Percentiles rank a stretch among this genome's conserved stretches.
Conservation (phyloP, 352 stramenopile species). For the Pythium periplocum region DNA sequence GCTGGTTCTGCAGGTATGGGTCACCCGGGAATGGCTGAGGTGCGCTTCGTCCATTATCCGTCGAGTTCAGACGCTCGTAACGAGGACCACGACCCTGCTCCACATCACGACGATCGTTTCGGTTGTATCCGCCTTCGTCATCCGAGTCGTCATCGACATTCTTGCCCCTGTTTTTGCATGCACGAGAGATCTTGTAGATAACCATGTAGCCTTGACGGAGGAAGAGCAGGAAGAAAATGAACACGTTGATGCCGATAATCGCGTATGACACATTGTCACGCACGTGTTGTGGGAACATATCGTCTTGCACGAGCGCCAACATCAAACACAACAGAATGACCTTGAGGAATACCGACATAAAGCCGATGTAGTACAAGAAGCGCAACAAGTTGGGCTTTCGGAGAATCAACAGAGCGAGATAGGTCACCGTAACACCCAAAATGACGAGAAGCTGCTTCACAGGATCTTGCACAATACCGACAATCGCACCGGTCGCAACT, state of each 20-base stretch:
- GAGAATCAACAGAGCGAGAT: conserved; percentile 61
- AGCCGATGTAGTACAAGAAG: conserved; percentile 81
- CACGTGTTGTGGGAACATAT: conserved; percentile 74
- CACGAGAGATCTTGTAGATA: conserved; percentile 53
- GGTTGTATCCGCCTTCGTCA: conserved; percentile 8
- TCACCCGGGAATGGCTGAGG: conserved; percentile 1
- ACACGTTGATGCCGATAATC: conserved; percentile 82
- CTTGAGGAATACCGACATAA: conserved; percentile 78
- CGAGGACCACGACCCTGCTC: conserved; percentile 5
- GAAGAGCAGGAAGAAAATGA: conserved; percentile 80
- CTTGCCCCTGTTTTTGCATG: conserved; percentile 26
- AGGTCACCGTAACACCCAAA: conserved; percentile 58
- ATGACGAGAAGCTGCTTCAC: conserved; percentile 75
- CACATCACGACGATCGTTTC: conserved; percentile 11
- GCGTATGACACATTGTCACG: conserved; percentile 82
- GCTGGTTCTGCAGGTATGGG: conserved; percentile 13
- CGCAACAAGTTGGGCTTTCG: conserved; percentile 73
- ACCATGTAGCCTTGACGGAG: conserved; percentile 75
- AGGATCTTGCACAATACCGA: conserved; percentile 61
- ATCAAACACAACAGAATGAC: conserved; percentile 76
- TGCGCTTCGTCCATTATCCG: not conserved
- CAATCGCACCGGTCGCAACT: conserved; percentile 58
- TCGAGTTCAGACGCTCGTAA: conserved; percentile 19
- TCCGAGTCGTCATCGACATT: conserved; percentile 10
- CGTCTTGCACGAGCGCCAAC: conserved; percentile 70